These are phyloP conservation scores for Climacium dendroides DNA, from an alignment of 225 moss, liverwort and hornwort species.

Conservation along the genomic window DNA sequence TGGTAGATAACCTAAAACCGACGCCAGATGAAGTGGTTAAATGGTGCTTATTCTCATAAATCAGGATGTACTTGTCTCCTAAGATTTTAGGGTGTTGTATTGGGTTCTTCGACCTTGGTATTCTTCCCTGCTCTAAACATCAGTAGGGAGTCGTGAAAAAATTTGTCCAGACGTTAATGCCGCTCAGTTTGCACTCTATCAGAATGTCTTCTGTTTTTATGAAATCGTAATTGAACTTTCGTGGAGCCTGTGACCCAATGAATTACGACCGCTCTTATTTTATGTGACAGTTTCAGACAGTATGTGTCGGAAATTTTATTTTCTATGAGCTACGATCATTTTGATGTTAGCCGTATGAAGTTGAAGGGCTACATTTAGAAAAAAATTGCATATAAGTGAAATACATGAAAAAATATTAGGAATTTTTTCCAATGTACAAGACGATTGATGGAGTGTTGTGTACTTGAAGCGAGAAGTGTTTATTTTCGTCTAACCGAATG, in stretches of 20 bases:
- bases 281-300: not conserved
- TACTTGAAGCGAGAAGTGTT: not conserved
- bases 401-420: too few species aligned
- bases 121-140: not conserved
- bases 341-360: not conserved
- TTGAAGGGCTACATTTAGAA: not conserved
- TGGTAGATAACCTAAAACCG: not conserved
- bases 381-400: too few species aligned
- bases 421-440: too few species aligned
- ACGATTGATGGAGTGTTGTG: not conserved
- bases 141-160: not conserved
- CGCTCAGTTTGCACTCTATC: not conserved
- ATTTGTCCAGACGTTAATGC: not conserved
- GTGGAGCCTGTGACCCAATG: not conserved
- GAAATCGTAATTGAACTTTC: not conserved
- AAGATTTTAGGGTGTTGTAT: not conserved
- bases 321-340: not conserved
- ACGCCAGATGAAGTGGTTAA: not conserved
- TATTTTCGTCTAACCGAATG: not conserved
- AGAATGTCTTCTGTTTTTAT: not conserved
- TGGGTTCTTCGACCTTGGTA: not conserved
- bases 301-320: not conserved
- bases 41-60: not conserved
- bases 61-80: not conserved
- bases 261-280: not conserved